phyloP scores from a whole-genome alignment of 2,329 filamentous ascomycete species.

The Cryphonectria nitschkei region DNA sequence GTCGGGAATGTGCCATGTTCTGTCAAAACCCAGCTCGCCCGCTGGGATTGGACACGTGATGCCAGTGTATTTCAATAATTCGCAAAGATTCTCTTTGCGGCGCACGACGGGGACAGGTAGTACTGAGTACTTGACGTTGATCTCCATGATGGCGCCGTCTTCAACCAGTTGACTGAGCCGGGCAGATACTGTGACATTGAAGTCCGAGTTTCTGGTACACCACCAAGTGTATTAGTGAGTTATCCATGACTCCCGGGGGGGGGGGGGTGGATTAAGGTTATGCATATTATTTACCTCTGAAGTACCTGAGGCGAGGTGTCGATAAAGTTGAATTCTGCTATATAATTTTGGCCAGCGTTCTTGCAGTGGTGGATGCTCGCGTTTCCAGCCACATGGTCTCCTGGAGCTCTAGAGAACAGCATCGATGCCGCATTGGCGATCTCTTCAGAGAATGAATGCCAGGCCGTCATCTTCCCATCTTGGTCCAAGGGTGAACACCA shows the following conservation, averaged over 20 bases:
- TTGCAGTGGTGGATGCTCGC: background rate
- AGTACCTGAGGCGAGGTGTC: slow-evolving; percentile 12
- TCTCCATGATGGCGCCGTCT: background rate
- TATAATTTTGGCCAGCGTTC: background rate
- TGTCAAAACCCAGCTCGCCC: background rate
- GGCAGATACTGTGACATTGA: background rate
- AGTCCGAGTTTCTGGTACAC: slow-evolving; percentile 11
- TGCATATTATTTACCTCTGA: background rate
- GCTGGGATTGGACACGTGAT: background rate
- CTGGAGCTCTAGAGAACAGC: background rate
- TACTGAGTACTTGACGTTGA: background rate
- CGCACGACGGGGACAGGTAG: background rate
- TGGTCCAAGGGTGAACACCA: background rate
- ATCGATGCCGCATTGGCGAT: background rate
- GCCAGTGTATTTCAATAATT: background rate
- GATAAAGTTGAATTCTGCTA: slow-evolving; percentile 2
- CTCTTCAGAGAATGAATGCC: background rate
- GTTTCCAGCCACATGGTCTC: background rate
- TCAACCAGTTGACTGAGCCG: background rate
- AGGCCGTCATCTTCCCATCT: background rate
- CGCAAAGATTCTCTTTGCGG: slow-evolving; percentile 7
- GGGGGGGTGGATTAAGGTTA: no score
- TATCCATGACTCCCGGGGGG: no score
- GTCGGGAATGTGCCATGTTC: background rate
- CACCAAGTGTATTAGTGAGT: background rate